These are phyloP conservation scores for Stachybotrys chartarum DNA, from an alignment of 2,329 filamentous ascomycete genomes.

Conservation along the genomic window DNA sequence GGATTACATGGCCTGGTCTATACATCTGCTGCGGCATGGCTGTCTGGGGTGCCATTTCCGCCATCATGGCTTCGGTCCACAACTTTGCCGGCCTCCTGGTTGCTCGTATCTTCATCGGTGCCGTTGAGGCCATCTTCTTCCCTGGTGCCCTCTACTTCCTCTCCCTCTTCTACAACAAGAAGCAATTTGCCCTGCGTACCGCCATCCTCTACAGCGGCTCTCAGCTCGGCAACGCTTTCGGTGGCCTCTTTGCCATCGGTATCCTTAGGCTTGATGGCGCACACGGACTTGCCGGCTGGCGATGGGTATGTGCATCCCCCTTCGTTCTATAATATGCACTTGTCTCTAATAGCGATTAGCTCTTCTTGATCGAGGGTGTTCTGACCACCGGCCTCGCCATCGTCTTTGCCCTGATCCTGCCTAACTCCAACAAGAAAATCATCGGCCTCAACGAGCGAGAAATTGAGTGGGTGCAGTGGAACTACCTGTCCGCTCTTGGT, in stretches of 20 bases:
- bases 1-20: conserved; percentile 8
- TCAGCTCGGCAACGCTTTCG: conserved; percentile 21
- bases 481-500: conserved; percentile 26
- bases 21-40: conserved; percentile 15
- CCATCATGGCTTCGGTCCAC: conserved; percentile 35
- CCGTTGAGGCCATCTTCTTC: conserved; percentile 50
- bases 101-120: conserved; percentile 35
- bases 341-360: background rate
- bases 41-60: conserved; percentile 15
- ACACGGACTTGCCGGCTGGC: conserved; percentile 13
- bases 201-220: conserved; percentile 21
- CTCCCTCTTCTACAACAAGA: conserved; percentile 32
- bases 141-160: conserved; percentile 33
- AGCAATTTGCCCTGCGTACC: conserved; percentile 23
- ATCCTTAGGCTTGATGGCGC: conserved; percentile 22
- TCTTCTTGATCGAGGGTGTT: conserved; percentile 18
- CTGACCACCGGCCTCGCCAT: conserved; percentile 3
- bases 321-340: background rate
- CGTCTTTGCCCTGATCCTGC: conserved; percentile 27
- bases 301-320: conserved; percentile 12
- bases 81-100: conserved; percentile 22
- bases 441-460: conserved; percentile 20
- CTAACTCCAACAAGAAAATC: conserved; percentile 30
- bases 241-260: conserved; percentile 24
- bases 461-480: conserved; percentile 23